Conservation (phyloP, 345 rosid species). For the Pelargonium nanum region DNA sequence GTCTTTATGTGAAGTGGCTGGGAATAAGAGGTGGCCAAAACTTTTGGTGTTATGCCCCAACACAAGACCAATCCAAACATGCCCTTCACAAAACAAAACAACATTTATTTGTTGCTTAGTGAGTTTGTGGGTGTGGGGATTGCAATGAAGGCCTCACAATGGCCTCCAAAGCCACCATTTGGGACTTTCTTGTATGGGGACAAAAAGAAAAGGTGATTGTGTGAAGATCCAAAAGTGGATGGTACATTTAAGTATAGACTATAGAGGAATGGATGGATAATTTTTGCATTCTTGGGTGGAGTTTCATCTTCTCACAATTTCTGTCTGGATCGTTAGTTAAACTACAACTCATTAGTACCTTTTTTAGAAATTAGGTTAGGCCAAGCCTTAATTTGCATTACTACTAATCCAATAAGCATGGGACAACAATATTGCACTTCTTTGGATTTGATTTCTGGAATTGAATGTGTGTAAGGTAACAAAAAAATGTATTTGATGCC, state of each 20-base stretch:
- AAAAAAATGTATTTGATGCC: too few relatives aligned
- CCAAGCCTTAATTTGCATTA: too few relatives aligned
- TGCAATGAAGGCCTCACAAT: background rate
- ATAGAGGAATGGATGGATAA: too few relatives aligned
- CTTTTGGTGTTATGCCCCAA: background rate
- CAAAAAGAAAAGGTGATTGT: background rate
- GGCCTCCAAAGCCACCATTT: background rate
- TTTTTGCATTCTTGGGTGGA: too few relatives aligned
- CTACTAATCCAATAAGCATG: too few relatives aligned
- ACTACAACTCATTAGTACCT: too few relatives aligned
- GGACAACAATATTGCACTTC: too few relatives aligned
- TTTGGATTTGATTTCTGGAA: too few relatives aligned
- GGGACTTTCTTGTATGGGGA: background rate
- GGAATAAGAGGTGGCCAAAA: background rate
- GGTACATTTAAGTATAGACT: background rate
- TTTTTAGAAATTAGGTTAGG: too few relatives aligned
- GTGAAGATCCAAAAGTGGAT: background rate
- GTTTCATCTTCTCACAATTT: too few relatives aligned
- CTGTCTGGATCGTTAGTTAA: too few relatives aligned
- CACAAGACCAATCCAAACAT: conserved; percentile 1
- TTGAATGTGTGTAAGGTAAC: too few relatives aligned
- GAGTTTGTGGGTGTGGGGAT: background rate
- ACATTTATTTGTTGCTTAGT: conserved; percentile 5
- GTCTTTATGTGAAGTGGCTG: conserved; percentile 12
- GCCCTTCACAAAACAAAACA: conserved; percentile 6